Percentiles rank a stretch among this genome's conserved stretches.
Evolutionary conservation across 345 rosid genomes (phyloP).

Genomic region (Populus pruinosa): DNA sequence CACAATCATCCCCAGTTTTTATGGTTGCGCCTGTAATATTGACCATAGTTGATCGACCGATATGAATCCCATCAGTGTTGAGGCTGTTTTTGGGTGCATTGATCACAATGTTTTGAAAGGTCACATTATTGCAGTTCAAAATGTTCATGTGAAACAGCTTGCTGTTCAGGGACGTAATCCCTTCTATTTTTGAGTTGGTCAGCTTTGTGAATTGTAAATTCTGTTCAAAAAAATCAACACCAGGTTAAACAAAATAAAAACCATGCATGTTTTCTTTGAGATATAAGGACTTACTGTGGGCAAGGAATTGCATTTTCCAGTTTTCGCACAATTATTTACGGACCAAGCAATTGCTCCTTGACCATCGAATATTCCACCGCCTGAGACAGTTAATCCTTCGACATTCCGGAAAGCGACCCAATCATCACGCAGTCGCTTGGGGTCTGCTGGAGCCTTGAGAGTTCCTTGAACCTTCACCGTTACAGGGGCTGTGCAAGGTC

Average conservation of each 20-base stretch:
- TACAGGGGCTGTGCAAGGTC: slow-evolving; percentile 38
- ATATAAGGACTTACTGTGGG: slow-evolving; percentile 27
- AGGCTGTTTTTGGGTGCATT: slow-evolving; percentile 41
- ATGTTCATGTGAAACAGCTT: slow-evolving; percentile 46
- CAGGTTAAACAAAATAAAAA: background rate
- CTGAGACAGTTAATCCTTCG: slow-evolving; percentile 16
- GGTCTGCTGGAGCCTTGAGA: slow-evolving; percentile 19
- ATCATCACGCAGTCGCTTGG: background rate
- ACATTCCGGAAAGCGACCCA: slow-evolving; percentile 19
- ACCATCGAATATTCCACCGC: slow-evolving; percentile 45
- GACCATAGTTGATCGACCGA: slow-evolving; percentile 36
- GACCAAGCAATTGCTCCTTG: slow-evolving; percentile 41
- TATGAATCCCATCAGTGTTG: slow-evolving; percentile 60
- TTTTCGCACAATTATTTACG: slow-evolving; percentile 22
- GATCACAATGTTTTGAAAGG: slow-evolving; percentile 22
- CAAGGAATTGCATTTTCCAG: slow-evolving; percentile 25
- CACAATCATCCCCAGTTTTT: slow-evolving; percentile 50
- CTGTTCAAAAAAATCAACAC: background rate
- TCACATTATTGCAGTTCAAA: slow-evolving; percentile 38
- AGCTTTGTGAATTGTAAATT: slow-evolving; percentile 2
- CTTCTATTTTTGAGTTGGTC: slow-evolving; percentile 18
- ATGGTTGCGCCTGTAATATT: slow-evolving; percentile 24
- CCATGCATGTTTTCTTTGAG: too few species aligned
- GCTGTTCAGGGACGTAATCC: slow-evolving; percentile 41
- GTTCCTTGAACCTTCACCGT: slow-evolving; percentile 25